A percentile compares a stretch with the other conserved stretches of the same genome.
These are phyloP conservation scores for Anthracocystis walkeri DNA, from an alignment of 1,284 basidiomycete genomes.

Conservation along the genomic window DNA sequence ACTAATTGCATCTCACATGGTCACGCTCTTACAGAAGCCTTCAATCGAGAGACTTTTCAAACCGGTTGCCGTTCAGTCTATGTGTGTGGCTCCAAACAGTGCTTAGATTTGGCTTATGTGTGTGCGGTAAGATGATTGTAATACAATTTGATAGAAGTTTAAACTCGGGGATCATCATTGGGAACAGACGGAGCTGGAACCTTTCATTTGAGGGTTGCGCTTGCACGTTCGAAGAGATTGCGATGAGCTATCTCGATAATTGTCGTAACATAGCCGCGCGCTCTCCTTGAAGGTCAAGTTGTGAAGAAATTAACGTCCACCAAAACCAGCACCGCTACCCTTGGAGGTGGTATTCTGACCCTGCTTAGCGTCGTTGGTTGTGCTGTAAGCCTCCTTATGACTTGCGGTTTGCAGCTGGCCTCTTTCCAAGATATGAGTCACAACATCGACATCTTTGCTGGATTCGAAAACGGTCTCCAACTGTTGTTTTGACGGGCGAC, in stretches of 20 bases:
- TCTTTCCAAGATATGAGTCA: conserved; percentile 64
- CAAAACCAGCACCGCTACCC: conserved; percentile 43
- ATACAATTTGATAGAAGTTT: conserved; percentile 2
- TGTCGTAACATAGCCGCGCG: no score
- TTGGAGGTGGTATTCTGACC: conserved; percentile 38
- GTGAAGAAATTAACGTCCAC: conserved; percentile 61
- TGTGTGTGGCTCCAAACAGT: neutral
- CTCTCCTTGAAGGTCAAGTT: no score
- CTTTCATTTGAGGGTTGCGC: neutral
- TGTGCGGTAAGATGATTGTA: no score
- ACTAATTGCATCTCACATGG: neutral
- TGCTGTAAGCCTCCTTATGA: conserved; percentile 56
- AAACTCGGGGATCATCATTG: neutral
- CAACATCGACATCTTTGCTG: conserved; percentile 67
- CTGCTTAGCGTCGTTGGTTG: conserved; percentile 61
- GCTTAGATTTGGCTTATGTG: no score
- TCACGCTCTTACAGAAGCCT: no score
- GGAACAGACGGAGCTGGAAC: neutral
- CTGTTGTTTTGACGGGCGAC: conserved; percentile 69
- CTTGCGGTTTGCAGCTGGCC: conserved; percentile 62
- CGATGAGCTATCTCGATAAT: no score
- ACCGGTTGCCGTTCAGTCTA: neutral
- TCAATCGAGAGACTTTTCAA: no score
- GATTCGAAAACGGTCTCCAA: conserved; percentile 69
- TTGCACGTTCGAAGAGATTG: no score